Evolutionary conservation across 2,329 filamentous ascomycete genomes (phyloP).

Genomic region (Akanthomyces uredinophilus): DNA sequence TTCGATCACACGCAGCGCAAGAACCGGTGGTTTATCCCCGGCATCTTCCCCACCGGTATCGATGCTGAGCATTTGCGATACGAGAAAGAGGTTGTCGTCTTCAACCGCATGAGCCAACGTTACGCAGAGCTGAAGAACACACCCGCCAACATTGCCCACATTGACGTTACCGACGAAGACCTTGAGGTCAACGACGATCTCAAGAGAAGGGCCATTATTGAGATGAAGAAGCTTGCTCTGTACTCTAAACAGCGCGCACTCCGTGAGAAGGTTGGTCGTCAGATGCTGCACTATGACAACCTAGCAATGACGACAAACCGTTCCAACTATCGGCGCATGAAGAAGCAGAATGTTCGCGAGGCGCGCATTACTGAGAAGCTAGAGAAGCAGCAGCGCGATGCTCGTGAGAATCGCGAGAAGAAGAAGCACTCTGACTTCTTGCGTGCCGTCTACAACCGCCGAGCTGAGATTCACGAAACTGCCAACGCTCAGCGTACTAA

Average conservation of each 20-base stretch:
- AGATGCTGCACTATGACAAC: constrained; percentile 94
- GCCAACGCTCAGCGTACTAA: constrained; percentile 66
- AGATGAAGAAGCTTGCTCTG: constrained; percentile 87
- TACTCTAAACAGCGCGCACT: constrained; percentile 82
- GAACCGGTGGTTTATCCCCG: constrained; percentile 75
- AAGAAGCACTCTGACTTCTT: constrained; percentile 95
- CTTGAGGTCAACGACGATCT: constrained; percentile 71
- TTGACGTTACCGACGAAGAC: constrained; percentile 69
- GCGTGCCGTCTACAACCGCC: constrained; percentile 77
- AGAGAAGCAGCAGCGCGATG: constrained; percentile 97
- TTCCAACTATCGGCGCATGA: constrained; percentile 83
- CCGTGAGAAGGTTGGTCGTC: constrained; percentile 78
- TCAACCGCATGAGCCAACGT: constrained; percentile 82
- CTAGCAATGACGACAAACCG: constrained; percentile 96
- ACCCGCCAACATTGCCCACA: constrained; percentile 79
- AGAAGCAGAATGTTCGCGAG: constrained; percentile 94
- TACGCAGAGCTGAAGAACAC: constrained; percentile 79
- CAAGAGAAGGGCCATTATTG: constrained; percentile 86
- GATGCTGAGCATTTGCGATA: constrained; percentile 82
- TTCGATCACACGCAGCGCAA: constrained; percentile 70
- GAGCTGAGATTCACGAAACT: constrained; percentile 67
- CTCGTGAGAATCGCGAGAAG: constrained; percentile 92
- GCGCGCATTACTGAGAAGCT: constrained; percentile 97
- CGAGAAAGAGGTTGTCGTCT: constrained; percentile 81
- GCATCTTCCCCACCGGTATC: constrained; percentile 81